These are phyloP conservation scores for Fraxinus pennsylvanica DNA, from an alignment of 257 asterid genomes.

Conservation along the genomic window DNA sequence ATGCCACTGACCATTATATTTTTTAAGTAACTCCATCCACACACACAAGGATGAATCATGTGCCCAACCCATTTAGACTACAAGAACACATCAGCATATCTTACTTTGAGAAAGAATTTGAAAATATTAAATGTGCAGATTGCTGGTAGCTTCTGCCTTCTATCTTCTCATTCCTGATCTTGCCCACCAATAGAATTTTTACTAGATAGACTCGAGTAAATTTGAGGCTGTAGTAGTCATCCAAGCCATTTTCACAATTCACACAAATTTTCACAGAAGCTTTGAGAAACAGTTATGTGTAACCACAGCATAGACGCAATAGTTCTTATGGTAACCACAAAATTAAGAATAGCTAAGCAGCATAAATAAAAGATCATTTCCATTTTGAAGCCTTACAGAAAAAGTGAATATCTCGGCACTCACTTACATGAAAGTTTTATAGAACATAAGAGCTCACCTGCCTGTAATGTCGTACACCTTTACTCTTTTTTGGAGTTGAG, in stretches of 20 bases:
- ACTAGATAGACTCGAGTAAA: background rate
- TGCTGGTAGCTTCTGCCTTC: background rate
- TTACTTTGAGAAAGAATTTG: conserved; percentile 6
- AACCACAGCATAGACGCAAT: background rate
- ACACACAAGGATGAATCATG: too few species aligned
- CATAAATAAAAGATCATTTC: background rate
- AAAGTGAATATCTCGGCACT: background rate
- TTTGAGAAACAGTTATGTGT: conserved; percentile 4
- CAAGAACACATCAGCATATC: conserved; percentile 16
- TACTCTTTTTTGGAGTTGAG: conserved; percentile 77
- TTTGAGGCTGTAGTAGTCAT: background rate
- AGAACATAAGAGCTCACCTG: conserved; percentile 54
- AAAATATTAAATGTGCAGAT: background rate
- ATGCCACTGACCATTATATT: too few species aligned
- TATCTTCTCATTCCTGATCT: conserved; percentile 3
- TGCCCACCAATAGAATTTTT: background rate
- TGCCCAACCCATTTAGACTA: background rate
- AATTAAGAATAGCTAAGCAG: background rate
- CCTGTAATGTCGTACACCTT: conserved; percentile 69
- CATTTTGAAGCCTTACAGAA: background rate
- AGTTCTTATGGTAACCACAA: conserved; percentile 14
- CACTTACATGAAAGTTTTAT: conserved; percentile 21
- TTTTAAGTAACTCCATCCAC: too few species aligned
- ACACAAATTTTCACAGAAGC: background rate
- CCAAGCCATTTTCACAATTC: conserved; percentile 1